phyloP scores from a whole-genome alignment of 2,329 filamentous ascomycete species.

The Botrytis porri region DNA sequence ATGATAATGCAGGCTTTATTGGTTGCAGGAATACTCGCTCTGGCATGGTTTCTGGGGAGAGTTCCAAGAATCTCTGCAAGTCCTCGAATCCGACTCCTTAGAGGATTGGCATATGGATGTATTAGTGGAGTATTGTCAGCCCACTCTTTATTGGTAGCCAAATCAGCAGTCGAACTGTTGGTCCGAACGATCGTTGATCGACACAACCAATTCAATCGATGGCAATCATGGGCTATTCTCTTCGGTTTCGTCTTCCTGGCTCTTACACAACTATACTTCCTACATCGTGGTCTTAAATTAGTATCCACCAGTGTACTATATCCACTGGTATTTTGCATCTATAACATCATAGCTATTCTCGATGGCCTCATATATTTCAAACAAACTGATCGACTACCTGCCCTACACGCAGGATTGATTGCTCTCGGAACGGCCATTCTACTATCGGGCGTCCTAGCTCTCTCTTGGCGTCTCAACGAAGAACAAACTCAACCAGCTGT shows the following conservation, averaged over 20 bases:
- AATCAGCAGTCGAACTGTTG: conserved; percentile 92
- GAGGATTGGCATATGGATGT: conserved; percentile 83
- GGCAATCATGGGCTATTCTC: conserved; percentile 92
- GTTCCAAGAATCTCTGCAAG: conserved; percentile 56
- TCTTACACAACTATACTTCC: conserved; percentile 88
- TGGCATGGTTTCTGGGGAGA: conserved; percentile 55
- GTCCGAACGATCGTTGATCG: conserved; percentile 82
- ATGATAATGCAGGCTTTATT: conserved; percentile 76
- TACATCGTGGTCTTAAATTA: conserved; percentile 89
- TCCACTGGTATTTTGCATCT: conserved; percentile 95
- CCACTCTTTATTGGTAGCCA: conserved; percentile 88
- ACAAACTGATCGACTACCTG: conserved; percentile 76
- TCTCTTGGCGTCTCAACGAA: conserved; percentile 91
- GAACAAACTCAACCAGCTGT: conserved; percentile 61
- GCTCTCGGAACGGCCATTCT: conserved; percentile 83
- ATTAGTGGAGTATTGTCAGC: conserved; percentile 92
- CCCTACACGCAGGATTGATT: conserved; percentile 75
- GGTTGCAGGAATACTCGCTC: conserved; percentile 64
- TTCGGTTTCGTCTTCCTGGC: conserved; percentile 77
- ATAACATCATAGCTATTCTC: conserved; percentile 97
- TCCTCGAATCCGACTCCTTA: conserved; percentile 67
- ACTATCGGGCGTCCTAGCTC: conserved; percentile 79
- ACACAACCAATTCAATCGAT: conserved; percentile 89
- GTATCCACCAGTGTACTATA: conserved; percentile 95
- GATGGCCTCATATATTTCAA: conserved; percentile 97